Evolutionary conservation across 148 eudicot genomes (phyloP).

Genomic region (Silene conica): DNA sequence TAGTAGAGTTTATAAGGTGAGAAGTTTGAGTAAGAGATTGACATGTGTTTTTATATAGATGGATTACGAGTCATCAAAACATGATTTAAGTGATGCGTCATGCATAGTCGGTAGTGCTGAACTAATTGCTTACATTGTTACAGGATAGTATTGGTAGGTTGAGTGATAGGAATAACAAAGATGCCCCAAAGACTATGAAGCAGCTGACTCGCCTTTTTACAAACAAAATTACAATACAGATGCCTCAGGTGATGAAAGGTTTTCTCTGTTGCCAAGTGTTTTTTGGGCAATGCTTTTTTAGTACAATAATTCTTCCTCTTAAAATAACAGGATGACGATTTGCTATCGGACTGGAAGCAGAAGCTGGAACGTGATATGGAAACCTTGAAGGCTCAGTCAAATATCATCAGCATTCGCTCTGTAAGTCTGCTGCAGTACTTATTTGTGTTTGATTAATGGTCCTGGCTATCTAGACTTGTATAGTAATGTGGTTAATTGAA

Average conservation of each 20-base stretch:
- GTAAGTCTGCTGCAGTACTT: constrained; percentile 40
- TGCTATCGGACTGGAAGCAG: constrained; percentile 76
- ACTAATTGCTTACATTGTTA: background rate
- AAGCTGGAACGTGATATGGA: constrained; percentile 86
- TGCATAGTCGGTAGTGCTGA: background rate
- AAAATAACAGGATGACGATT: constrained; percentile 61
- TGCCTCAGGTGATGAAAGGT: constrained; percentile 67
- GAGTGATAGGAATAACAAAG: constrained; percentile 66
- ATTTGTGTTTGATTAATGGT: background rate
- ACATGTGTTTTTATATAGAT: background rate
- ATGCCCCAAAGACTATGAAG: constrained; percentile 73
- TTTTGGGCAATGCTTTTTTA: background rate
- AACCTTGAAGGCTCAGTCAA: constrained; percentile 75
- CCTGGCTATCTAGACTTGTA: background rate
- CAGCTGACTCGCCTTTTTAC: constrained; percentile 81
- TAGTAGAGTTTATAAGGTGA: too few species aligned
- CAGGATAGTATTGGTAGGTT: constrained; percentile 78
- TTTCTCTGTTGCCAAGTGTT: background rate
- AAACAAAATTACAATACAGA: constrained; percentile 79
- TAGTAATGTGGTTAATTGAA: background rate
- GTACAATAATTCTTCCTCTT: background rate
- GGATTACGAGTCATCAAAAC: background rate
- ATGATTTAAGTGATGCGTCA: background rate
- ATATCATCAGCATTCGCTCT: constrained; percentile 56
- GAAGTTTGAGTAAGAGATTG: too few species aligned